Conservation (phyloP, 176 grass and related monocot genomes). For the Carex pumila region DNA sequence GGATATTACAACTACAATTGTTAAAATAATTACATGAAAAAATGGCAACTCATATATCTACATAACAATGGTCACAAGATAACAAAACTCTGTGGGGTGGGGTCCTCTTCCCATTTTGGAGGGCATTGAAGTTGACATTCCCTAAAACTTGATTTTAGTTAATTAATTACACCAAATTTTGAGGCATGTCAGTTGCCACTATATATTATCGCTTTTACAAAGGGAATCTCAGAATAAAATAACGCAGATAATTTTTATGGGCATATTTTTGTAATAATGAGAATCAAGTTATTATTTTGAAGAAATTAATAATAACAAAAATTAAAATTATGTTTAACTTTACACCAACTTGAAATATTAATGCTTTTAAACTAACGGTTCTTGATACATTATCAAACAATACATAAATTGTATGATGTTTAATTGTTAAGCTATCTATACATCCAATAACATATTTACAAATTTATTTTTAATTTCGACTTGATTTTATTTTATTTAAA, state of each 20-base stretch:
- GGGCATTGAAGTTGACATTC: conserved; percentile 5
- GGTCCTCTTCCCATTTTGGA: neutral
- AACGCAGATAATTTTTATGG: neutral
- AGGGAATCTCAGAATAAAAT: neutral
- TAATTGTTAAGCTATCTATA: too few relatives aligned
- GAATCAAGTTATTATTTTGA: too few relatives aligned
- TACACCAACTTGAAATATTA: too few relatives aligned
- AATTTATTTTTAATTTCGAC: too few relatives aligned
- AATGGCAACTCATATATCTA: neutral
- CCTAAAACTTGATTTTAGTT: neutral
- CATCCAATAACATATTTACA: too few relatives aligned
- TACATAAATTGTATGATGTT: too few relatives aligned
- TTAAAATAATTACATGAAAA: neutral
- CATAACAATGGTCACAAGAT: neutral
- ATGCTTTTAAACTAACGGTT: too few relatives aligned
- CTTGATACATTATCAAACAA: too few relatives aligned
- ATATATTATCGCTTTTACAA: neutral
- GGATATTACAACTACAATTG: neutral
- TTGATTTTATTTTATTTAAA: too few relatives aligned
- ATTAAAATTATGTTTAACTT: too few relatives aligned
- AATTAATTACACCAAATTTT: neutral
- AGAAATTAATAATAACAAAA: too few relatives aligned
- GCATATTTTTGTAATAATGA: neutral
- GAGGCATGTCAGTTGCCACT: neutral
- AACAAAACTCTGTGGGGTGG: neutral